Conservation (phyloP, 768 basidiomycete species). For the Mycena vitilis region DNA sequence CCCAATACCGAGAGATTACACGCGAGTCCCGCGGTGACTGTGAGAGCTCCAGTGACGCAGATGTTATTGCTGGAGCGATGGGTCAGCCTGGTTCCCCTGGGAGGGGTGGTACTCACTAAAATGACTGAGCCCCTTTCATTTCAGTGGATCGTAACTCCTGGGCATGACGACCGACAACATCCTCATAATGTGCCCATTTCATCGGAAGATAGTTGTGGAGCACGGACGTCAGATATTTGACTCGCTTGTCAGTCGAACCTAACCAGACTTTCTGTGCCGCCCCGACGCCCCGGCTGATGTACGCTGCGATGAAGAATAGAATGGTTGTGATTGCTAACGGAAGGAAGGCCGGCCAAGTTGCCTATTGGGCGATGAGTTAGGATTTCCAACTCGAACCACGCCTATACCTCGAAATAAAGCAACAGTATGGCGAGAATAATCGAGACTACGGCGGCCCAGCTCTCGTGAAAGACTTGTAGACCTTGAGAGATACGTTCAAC, state of each 20-base stretch:
- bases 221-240: conserved; percentile 25
- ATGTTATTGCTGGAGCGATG: conserved; percentile 20
- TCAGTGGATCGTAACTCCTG: conserved; percentile 14
- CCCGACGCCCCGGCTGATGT: conserved; percentile 20
- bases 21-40: conserved; percentile 16
- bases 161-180: conserved; percentile 8
- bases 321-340: conserved; percentile 21
- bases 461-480: conserved; percentile 21
- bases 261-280: conserved; percentile 20
- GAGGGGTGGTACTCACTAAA: conserved; percentile 19
- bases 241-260: conserved; percentile 28
- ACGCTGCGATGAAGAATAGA: conserved; percentile 1
- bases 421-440: conserved; percentile 17
- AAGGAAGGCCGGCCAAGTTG: conserved; percentile 29
- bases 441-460: conserved; percentile 16
- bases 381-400: neutral
- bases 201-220: conserved; percentile 28
- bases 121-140: conserved; percentile 25
- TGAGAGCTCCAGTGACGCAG: conserved; percentile 20
- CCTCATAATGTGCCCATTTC: conserved; percentile 23
- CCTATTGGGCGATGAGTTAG: neutral
- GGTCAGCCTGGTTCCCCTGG: neutral
- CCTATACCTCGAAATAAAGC: conserved; percentile 7
- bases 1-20: conserved; percentile 27
- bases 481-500: conserved; percentile 25